Evolutionary conservation across 1,284 basidiomycete species (phyloP).

Genomic region (Inonotus hispidus): DNA sequence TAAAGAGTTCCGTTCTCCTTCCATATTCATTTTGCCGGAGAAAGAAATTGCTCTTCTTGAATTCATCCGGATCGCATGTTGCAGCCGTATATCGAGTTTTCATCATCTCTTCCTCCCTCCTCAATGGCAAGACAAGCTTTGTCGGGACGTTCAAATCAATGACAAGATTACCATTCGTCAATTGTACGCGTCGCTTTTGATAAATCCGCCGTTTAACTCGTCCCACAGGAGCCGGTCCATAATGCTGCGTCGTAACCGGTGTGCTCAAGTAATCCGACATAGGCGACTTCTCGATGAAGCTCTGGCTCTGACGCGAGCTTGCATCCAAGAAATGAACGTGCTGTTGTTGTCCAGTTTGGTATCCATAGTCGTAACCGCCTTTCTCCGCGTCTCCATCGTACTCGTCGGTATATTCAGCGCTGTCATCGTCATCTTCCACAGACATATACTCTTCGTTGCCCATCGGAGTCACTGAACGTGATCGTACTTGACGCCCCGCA

Average conservation of each 20-base stretch:
- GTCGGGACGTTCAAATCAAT: constrained; percentile 83
- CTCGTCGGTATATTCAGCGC: constrained; percentile 37
- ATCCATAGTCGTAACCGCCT: constrained; percentile 21
- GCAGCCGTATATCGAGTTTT: constrained; percentile 84
- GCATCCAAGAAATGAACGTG: constrained; percentile 9
- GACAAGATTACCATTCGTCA: constrained; percentile 84
- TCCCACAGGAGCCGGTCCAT: constrained; percentile 80
- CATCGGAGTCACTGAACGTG: constrained; percentile 67
- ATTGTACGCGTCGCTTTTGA: constrained; percentile 62
- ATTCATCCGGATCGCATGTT: constrained; percentile 92
- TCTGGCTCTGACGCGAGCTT: background rate
- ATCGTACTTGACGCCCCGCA: constrained; percentile 47
- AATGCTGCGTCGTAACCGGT: constrained; percentile 69
- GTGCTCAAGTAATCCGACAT: constrained; percentile 32
- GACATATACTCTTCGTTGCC: constrained; percentile 66
- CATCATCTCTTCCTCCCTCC: constrained; percentile 80
- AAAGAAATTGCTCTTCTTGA: constrained; percentile 77
- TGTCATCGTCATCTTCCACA: constrained; percentile 41
- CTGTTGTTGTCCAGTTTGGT: constrained; percentile 20
- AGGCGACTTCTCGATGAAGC: constrained; percentile 27
- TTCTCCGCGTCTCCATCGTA: constrained; percentile 31
- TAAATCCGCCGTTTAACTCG: constrained; percentile 72
- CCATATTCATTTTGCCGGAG: constrained; percentile 80
- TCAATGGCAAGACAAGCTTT: constrained; percentile 76
- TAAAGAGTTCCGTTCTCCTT: constrained; percentile 87